Conservation (phyloP, 345 rosid species). For the Lepidium africanum region DNA sequence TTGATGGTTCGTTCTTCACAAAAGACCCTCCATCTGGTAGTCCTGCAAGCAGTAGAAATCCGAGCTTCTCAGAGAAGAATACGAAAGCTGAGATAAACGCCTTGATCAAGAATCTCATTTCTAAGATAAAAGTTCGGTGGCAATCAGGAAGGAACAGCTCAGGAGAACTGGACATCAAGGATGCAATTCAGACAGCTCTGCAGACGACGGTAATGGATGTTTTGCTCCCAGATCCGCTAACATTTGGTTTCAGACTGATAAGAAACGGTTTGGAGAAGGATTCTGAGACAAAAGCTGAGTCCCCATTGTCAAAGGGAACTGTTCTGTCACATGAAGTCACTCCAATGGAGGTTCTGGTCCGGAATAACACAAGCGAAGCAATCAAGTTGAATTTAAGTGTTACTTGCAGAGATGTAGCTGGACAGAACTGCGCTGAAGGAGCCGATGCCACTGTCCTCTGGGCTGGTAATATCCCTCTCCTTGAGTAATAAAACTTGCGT, state of each 20-base stretch:
- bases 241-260: conserved; percentile 78
- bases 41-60: conserved; percentile 34
- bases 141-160: conserved; percentile 94
- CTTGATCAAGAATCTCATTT: conserved; percentile 72
- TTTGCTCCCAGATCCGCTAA: conserved; percentile 91
- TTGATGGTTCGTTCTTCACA: conserved; percentile 77
- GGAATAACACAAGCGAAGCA: conserved; percentile 82
- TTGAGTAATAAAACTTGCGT: neutral
- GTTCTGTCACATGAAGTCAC: conserved; percentile 76
- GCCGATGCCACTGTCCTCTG: conserved; percentile 79
- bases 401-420: conserved; percentile 91
- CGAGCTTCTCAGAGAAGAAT: conserved; percentile 78
- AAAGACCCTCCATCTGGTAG: conserved; percentile 53
- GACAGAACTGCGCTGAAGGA: conserved; percentile 87
- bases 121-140: conserved; percentile 93
- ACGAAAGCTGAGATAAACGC: conserved; percentile 83
- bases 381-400: conserved; percentile 76
- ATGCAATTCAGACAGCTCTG: conserved; percentile 83
- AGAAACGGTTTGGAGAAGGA: conserved; percentile 32
- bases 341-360: conserved; percentile 81
- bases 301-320: conserved; percentile 36
- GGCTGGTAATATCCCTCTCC: conserved; percentile 54
- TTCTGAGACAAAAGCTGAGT: conserved; percentile 13
- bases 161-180: conserved; percentile 84
- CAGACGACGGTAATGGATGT: conserved; percentile 93